Base-by-base conservation (phyloP, 345 rosid genomes). In the Anacardium occidentale region DNA sequence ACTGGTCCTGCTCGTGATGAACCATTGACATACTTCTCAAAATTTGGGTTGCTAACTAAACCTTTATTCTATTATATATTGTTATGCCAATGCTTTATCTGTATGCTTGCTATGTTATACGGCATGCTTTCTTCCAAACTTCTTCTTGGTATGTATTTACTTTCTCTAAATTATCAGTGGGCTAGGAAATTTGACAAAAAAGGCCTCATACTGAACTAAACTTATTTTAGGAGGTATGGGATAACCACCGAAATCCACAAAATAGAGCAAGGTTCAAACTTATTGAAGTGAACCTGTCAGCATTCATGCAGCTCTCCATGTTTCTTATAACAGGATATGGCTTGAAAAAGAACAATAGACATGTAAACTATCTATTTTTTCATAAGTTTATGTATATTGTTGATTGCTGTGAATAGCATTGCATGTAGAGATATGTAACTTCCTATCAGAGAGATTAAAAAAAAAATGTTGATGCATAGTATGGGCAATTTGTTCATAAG, bases 1-100 rank as follows among this genome's bases (percentile, higher is more conserved):
- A 85, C 96, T 34, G 99, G 99, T 76, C 88, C 97, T 64, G 99
- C 99, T 54, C 85, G 56, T 50, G 84, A 88, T 62, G 89, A 88
- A 64, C 96, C 98, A 75, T 80, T 95, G 79, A 72, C 79, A 54
- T 88, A 89, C 87, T 88, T 95, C 70, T 88, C 89, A 57, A 92
- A 86, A 79, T 89, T 92, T 66, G 97, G 99, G 99, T 94, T 73
- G 62, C 74, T 71, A 73, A 66, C 81, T 76, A 4, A 76, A 71
- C 83, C 72, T 72, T 68, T 24, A 71, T 59, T 48, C 17, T 62
- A 44, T 62, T 12, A 37, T 59, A 57, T 11, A 5, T 32, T 72
- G 60, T 50, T 26, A 45, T 58, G 29, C 42, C 60, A 32, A 51
- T 62, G 54, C 63, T 65, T 24, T 22, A 32, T 62, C 21, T 71